Conservation (phyloP, 2,329 filamentous ascomycete genomes). For the Aspergillus versicolor region DNA sequence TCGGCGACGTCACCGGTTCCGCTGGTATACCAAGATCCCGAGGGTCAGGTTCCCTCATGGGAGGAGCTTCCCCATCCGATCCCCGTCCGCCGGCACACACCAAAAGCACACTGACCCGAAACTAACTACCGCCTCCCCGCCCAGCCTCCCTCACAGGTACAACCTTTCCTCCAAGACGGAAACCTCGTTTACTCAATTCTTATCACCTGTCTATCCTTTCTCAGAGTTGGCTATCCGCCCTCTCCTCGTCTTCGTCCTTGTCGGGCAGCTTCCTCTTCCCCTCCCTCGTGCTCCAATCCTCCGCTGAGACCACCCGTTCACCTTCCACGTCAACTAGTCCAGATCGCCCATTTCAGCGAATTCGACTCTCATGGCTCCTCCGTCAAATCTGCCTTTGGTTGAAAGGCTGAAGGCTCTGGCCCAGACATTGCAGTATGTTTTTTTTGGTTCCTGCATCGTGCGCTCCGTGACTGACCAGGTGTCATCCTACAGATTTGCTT, state of each 20-base stretch:
- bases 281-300: neutral
- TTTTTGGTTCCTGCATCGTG: conserved; percentile 26
- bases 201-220: conserved; percentile 9
- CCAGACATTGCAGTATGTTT: conserved; percentile 85
- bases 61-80: conserved; percentile 1
- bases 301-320: neutral
- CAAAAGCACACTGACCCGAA: conserved; percentile 7
- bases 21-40: conserved; percentile 4
- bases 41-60: neutral
- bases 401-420: conserved; percentile 76
- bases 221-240: neutral
- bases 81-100: conserved; percentile 1
- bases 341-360: neutral
- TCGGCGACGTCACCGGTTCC: conserved; percentile 7
- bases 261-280: neutral
- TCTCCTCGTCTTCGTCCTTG: conserved; percentile 2
- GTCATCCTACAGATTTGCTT: conserved; percentile 55
- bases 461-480: conserved; percentile 30
- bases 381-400: conserved; percentile 66
- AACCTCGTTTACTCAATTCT: conserved; percentile 17
- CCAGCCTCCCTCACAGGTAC: conserved; percentile 18
- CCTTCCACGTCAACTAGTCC: conserved; percentile 4
- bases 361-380: conserved; percentile 61
- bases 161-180: neutral
- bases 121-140: conserved; percentile 14